Evolutionary conservation across 345 rosid genomes (phyloP).

Genomic region (Sisymbrium altissimum): DNA sequence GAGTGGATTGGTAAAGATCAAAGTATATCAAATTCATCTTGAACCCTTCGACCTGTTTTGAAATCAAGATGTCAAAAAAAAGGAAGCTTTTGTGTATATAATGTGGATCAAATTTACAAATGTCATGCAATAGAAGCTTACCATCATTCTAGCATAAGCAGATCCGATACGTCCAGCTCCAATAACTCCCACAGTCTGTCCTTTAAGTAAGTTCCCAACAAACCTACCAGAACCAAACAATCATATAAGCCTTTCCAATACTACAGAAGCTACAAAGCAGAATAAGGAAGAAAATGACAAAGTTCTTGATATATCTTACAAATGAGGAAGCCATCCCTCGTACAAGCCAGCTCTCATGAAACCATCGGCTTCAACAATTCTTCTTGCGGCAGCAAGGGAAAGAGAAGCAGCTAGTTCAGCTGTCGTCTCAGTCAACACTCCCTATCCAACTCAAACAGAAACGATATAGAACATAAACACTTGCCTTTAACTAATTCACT

Average conservation of each 20-base stretch:
- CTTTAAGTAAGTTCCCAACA: constrained; percentile 96
- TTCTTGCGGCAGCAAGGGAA: constrained; percentile 84
- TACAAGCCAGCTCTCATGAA: constrained; percentile 96
- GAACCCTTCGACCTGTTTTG: constrained; percentile 79
- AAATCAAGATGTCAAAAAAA: background rate
- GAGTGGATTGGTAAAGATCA: constrained; percentile 91
- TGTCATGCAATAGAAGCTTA: constrained; percentile 16
- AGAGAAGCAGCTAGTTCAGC: constrained; percentile 97
- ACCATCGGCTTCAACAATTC: constrained; percentile 95
- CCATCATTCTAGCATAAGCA: constrained; percentile 99
- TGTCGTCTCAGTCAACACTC: constrained; percentile 94
- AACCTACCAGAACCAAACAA: constrained; percentile 42
- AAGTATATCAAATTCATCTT: constrained; percentile 95
- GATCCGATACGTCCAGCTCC: constrained; percentile 99
- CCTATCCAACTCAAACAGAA: constrained; percentile 43
- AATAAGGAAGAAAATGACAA: background rate
- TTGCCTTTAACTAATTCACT: background rate
- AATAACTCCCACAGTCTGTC: constrained; percentile 96
- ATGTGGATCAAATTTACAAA: background rate
- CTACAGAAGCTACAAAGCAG: background rate
- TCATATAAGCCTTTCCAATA: background rate
- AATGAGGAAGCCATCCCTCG: constrained; percentile 97
- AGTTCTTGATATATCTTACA: constrained; percentile 37
- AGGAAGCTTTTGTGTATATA: background rate
- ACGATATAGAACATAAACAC: background rate